These are phyloP conservation scores for Fusarium camptoceras DNA, from an alignment of 2,329 filamentous ascomycete genomes.

Conservation along the genomic window DNA sequence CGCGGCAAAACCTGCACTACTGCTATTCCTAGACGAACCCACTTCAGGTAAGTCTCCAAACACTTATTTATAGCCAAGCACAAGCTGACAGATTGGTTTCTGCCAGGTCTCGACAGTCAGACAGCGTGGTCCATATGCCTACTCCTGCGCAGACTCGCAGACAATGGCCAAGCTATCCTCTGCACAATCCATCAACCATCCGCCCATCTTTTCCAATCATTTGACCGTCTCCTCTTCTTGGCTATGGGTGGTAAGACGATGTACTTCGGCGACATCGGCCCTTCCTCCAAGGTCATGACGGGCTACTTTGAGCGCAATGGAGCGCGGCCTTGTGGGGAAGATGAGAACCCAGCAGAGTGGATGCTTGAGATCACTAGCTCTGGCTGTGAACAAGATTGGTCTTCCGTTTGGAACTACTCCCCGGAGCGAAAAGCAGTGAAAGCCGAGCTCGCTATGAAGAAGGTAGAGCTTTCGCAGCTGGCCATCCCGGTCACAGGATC, in stretches of 20 bases:
- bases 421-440: slow-evolving; percentile 51
- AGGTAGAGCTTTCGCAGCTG: slow-evolving; percentile 22
- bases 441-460: background rate
- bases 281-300: slow-evolving; percentile 53
- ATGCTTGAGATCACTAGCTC: slow-evolving; percentile 63
- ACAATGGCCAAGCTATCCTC: slow-evolving; percentile 57
- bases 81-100: background rate
- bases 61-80: rapidly evolving
- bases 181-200: slow-evolving; percentile 62
- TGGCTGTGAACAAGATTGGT: slow-evolving; percentile 61
- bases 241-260: slow-evolving; percentile 67
- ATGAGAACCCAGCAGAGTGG: slow-evolving; percentile 75
- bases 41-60: slow-evolving; percentile 67
- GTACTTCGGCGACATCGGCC: slow-evolving; percentile 65
- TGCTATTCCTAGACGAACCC: slow-evolving; percentile 81
- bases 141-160: slow-evolving; percentile 73
- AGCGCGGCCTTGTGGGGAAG: slow-evolving; percentile 61
- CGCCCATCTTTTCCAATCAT: slow-evolving; percentile 57
- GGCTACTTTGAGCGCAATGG: slow-evolving; percentile 72
- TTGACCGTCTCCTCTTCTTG: slow-evolving; percentile 67
- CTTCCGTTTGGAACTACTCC: slow-evolving; percentile 50
- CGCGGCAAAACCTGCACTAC: slow-evolving; percentile 76
- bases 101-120: slow-evolving; percentile 69
- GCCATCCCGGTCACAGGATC: slow-evolving; percentile 32
- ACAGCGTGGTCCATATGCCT: slow-evolving; percentile 80